phyloP scores from a whole-genome alignment of 495 filamentous ascomycete species.

The Aspergillus wentii region DNA sequence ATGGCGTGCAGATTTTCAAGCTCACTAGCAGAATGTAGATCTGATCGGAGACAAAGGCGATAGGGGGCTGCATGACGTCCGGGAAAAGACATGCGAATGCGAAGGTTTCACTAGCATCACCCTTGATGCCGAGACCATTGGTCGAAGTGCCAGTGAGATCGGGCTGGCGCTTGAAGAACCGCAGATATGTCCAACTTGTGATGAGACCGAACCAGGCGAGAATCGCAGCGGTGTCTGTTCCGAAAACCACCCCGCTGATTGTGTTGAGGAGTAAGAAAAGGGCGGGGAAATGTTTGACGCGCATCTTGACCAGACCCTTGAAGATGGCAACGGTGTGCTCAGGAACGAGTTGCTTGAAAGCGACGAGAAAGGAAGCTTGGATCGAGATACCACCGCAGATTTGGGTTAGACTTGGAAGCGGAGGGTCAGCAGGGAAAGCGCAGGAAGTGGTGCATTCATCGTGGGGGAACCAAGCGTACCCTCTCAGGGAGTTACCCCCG shows the following conservation, averaged over 20 bases:
- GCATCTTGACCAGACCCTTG: slow-evolving; percentile 79
- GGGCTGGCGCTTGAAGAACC: slow-evolving; percentile 86
- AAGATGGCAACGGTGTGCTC: slow-evolving; percentile 97
- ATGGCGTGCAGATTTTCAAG: slow-evolving; percentile 75
- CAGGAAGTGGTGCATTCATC: slow-evolving; percentile 21
- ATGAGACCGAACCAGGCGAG: slow-evolving; percentile 79
- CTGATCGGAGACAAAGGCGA: slow-evolving; percentile 66
- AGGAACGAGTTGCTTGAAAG: slow-evolving; percentile 96
- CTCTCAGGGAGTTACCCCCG: slow-evolving; percentile 58
- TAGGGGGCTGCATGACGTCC: slow-evolving; percentile 71
- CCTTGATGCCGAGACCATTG: slow-evolving; percentile 51
- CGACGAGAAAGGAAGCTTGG: slow-evolving; percentile 91
- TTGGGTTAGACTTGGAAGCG: slow-evolving; percentile 55
- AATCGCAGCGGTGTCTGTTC: slow-evolving; percentile 79
- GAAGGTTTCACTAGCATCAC: slow-evolving; percentile 94
- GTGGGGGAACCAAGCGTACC: slow-evolving; percentile 50
- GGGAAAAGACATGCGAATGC: slow-evolving; percentile 94
- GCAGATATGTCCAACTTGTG: slow-evolving; percentile 90
- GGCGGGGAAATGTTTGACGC: slow-evolving; percentile 90
- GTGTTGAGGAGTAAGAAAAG: slow-evolving; percentile 78
- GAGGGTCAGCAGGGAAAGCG: slow-evolving; percentile 18
- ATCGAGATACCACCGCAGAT: slow-evolving; percentile 85
- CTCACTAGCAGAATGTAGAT: slow-evolving; percentile 71
- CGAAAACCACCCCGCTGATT: slow-evolving; percentile 71
- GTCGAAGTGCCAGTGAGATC: slow-evolving; percentile 50